phyloP scores from a whole-genome alignment of 345 rosid species.

The Gossypium herbaceum region DNA sequence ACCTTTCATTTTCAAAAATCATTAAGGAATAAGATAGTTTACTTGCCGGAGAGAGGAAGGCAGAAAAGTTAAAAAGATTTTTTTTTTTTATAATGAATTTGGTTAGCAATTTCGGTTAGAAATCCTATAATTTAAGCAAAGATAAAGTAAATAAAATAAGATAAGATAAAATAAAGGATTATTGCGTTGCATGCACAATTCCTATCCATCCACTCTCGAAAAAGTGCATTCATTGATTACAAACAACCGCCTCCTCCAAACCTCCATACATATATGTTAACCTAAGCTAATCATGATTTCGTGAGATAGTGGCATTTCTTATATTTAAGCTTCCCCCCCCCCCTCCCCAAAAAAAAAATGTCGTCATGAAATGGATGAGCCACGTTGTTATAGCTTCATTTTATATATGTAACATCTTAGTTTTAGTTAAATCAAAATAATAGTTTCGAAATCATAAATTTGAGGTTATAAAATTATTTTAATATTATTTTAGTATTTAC shows the following conservation, averaged over 20 bases:
- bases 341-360: not conserved
- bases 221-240: not conserved
- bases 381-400: too few species aligned
- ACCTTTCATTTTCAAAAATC: not conserved
- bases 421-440: too few species aligned
- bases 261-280: not conserved
- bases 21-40: not conserved
- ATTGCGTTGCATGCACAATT: not conserved
- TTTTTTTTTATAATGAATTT: not conserved
- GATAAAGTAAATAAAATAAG: not conserved
- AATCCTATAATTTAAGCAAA: not conserved
- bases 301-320: not conserved
- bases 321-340: not conserved
- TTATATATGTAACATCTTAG: too few species aligned
- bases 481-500: too few species aligned
- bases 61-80: not conserved
- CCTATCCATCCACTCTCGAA: not conserved
- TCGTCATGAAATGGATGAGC: not conserved
- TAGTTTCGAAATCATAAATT: too few species aligned
- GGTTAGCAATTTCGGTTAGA: not conserved
- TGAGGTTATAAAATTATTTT: too few species aligned
- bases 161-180: too few species aligned
- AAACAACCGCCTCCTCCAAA: not conserved
- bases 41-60: not conserved
- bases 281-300: not conserved